phyloP scores from a whole-genome alignment of 2,329 filamentous ascomycete species.

The Pseudodiploospora longispora region DNA sequence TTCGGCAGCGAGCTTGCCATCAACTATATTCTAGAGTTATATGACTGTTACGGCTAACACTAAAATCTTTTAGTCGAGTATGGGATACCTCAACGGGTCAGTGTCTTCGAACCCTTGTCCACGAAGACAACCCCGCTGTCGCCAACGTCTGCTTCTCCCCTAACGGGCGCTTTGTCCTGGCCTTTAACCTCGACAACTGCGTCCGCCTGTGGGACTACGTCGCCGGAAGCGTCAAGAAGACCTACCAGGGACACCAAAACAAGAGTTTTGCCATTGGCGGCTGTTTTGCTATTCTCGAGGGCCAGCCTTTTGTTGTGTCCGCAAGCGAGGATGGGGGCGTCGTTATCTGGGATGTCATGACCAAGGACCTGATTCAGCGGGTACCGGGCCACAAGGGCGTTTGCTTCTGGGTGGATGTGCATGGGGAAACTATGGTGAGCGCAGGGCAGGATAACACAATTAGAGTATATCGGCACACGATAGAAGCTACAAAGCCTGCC shows the following conservation, averaged over 20 bases:
- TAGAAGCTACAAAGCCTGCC: slow-evolving; percentile 12
- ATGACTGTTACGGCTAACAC: slow-evolving; percentile 21
- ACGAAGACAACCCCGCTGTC: slow-evolving; percentile 91
- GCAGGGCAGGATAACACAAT: slow-evolving; percentile 48
- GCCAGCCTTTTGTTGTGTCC: slow-evolving; percentile 59
- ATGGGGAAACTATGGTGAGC: slow-evolving; percentile 48
- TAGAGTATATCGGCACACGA: slow-evolving; percentile 36
- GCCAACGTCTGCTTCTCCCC: slow-evolving; percentile 86
- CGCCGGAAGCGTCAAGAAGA: slow-evolving; percentile 85
- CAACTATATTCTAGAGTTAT: slow-evolving; percentile 50
- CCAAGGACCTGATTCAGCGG: slow-evolving; percentile 72
- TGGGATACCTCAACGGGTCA: slow-evolving; percentile 96
- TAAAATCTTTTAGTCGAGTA: slow-evolving; percentile 51
- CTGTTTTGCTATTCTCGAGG: slow-evolving; percentile 59
- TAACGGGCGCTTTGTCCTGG: slow-evolving; percentile 87
- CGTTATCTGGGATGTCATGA: slow-evolving; percentile 83
- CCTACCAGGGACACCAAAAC: slow-evolving; percentile 89
- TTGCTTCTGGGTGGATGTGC: slow-evolving; percentile 58
- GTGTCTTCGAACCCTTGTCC: slow-evolving; percentile 86
- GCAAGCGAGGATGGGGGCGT: slow-evolving; percentile 84
- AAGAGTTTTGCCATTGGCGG: slow-evolving; percentile 76
- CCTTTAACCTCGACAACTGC: slow-evolving; percentile 84
- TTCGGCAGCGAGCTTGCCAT: slow-evolving; percentile 57
- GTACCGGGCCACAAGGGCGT: slow-evolving; percentile 45
- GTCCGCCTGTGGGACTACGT: slow-evolving; percentile 94